Conservation (phyloP, 441 rosid genomes). For the Eutrema salsugineum region DNA sequence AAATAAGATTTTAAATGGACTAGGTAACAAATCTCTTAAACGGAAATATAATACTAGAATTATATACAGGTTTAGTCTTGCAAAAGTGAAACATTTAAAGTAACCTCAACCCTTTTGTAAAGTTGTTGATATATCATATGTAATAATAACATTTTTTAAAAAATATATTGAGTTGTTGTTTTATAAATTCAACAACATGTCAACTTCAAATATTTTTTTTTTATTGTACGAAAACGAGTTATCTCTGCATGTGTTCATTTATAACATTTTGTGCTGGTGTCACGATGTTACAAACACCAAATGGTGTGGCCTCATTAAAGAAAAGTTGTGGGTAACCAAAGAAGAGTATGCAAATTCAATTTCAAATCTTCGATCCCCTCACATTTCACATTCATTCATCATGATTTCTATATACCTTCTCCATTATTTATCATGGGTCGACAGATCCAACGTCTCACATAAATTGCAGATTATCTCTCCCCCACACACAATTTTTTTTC, state of each 20-base stretch:
- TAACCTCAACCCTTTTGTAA: neutral
- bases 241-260: slow-evolving; percentile 11
- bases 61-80: neutral
- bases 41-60: neutral
- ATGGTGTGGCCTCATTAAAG: slow-evolving; percentile 2
- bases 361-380: slow-evolving; percentile 6
- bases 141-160: neutral
- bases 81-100: neutral
- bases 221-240: neutral
- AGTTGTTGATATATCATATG: neutral
- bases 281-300: slow-evolving; percentile 2
- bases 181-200: neutral
- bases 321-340: slow-evolving; percentile 6
- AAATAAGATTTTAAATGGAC: neutral
- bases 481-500: neutral
- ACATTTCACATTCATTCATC: neutral
- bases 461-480: slow-evolving; percentile 4
- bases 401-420: slow-evolving; percentile 2
- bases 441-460: slow-evolving; percentile 10
- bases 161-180: neutral
- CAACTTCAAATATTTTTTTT: neutral
- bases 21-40: neutral
- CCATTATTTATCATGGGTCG: slow-evolving; percentile 19
- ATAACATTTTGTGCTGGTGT: neutral
- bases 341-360: slow-evolving; percentile 12